These are phyloP conservation scores for Alternaria gaisen DNA, from an alignment of 2,329 filamentous ascomycete species.

Conservation along the genomic window DNA sequence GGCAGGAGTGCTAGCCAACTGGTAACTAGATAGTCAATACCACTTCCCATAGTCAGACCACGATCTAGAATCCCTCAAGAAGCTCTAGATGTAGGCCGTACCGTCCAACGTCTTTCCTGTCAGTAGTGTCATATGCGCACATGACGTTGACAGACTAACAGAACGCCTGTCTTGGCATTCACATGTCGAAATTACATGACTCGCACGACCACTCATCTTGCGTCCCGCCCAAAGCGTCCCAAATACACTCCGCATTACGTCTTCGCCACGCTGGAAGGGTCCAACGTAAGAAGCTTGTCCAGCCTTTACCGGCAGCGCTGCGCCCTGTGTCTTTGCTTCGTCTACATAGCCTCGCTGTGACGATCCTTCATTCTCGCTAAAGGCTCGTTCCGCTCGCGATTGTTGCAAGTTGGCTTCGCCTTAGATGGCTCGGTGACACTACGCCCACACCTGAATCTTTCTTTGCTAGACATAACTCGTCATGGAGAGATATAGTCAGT, in stretches of 20 bases:
- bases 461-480: slow-evolving; percentile 3
- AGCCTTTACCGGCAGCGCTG: not conserved
- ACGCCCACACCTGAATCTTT: slow-evolving; percentile 12
- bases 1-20: slow-evolving; percentile 11
- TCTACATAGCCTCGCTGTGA: not conserved
- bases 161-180: slow-evolving; percentile 33
- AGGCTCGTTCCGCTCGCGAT: slow-evolving; percentile 9
- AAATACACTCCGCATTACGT: slow-evolving; percentile 17
- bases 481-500: slow-evolving; percentile 97
- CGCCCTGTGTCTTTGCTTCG: slow-evolving; percentile 3
- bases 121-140: slow-evolving; percentile 9
- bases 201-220: slow-evolving; percentile 26
- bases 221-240: slow-evolving; percentile 26
- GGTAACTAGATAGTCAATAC: slow-evolving; percentile 21
- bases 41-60: slow-evolving; percentile 8
- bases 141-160: slow-evolving; percentile 13
- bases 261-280: slow-evolving; percentile 9
- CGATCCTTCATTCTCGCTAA: not conserved
- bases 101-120: not conserved
- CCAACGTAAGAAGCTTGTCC: slow-evolving; percentile 4
- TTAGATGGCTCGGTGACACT: slow-evolving; percentile 33
- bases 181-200: slow-evolving; percentile 33
- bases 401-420: slow-evolving; percentile 4
- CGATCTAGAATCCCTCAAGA: slow-evolving; percentile 1
- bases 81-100: not conserved